These are phyloP conservation scores for Monilinia vaccinii-corymbosi DNA, from an alignment of 2,329 filamentous ascomycete species.

Conservation along the genomic window DNA sequence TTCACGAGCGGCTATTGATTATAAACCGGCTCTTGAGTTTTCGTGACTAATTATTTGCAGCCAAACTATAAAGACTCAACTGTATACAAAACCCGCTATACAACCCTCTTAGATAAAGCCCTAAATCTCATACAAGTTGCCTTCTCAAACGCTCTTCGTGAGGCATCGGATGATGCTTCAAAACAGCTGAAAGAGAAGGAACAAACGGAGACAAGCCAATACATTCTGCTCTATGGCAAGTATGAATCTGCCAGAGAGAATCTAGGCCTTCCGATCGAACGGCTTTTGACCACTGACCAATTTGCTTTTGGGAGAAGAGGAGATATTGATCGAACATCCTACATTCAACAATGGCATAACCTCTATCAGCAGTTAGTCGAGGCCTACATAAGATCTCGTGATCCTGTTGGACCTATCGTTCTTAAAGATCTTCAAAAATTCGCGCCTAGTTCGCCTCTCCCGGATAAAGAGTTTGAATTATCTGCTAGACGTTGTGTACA, in stretches of 20 bases:
- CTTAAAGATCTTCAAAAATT: slow-evolving; percentile 49
- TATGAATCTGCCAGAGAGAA: slow-evolving; percentile 47
- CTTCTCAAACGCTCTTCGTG: slow-evolving; percentile 31
- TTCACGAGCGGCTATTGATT: background rate
- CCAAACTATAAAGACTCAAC: slow-evolving; percentile 79
- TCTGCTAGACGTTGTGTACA: slow-evolving; percentile 25
- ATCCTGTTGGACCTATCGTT: slow-evolving; percentile 46
- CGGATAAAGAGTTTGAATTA: slow-evolving; percentile 26
- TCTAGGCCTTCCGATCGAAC: slow-evolving; percentile 52
- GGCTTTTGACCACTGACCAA: slow-evolving; percentile 34
- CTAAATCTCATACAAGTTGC: slow-evolving; percentile 45
- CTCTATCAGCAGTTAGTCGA: slow-evolving; percentile 41
- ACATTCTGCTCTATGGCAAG: slow-evolving; percentile 61
- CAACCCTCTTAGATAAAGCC: slow-evolving; percentile 63
- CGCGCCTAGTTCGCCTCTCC: slow-evolving; percentile 17
- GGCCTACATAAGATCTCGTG: slow-evolving; percentile 34
- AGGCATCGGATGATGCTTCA: slow-evolving; percentile 53
- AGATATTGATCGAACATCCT: slow-evolving; percentile 49
- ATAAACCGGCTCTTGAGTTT: slow-evolving; percentile 14
- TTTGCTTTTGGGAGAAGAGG: slow-evolving; percentile 44
- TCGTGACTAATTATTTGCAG: slow-evolving; percentile 34
- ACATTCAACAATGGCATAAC: slow-evolving; percentile 54
- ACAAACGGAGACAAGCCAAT: slow-evolving; percentile 63
- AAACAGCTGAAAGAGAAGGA: slow-evolving; percentile 52
- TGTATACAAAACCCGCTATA: slow-evolving; percentile 79